phyloP scores from a whole-genome alignment of 1,284 basidiomycete species.

The Cryptococcus sp. region DNA sequence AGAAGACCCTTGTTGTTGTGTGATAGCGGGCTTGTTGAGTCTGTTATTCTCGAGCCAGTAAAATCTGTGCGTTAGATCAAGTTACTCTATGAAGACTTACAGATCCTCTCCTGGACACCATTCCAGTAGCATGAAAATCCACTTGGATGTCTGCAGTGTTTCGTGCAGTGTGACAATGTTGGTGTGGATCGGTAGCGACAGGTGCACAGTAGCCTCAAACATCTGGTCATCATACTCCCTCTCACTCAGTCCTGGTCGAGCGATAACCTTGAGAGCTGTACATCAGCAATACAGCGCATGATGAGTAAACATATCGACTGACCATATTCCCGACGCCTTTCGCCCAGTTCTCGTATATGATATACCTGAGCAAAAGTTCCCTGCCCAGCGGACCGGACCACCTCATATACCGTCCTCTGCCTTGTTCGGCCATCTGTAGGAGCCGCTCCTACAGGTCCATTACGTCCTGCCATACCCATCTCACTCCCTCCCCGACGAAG shows the following conservation, averaged over 20 bases:
- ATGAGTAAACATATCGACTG: conserved; percentile 10
- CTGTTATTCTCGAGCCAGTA: conserved; percentile 94
- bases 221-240: conserved; percentile 81
- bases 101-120: conserved; percentile 91
- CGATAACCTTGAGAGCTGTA: conserved; percentile 85
- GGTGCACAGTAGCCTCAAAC: conserved; percentile 91
- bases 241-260: conserved; percentile 83
- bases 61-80: conserved; percentile 52
- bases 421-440: conserved; percentile 2
- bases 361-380: conserved; percentile 93
- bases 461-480: conserved; percentile 14
- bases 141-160: conserved; percentile 74
- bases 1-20: conserved; percentile 53
- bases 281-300: conserved; percentile 1
- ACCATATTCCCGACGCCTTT: conserved; percentile 75
- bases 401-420: conserved; percentile 58
- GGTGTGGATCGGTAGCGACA: conserved; percentile 81
- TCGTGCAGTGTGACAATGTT: conserved; percentile 95
- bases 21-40: conserved; percentile 48
- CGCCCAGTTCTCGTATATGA: conserved; percentile 78
- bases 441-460: background rate
- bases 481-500: conserved; percentile 41
- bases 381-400: conserved; percentile 75
- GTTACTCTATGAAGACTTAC: conserved; percentile 20
- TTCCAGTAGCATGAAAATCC: conserved; percentile 77